phyloP scores from a whole-genome alignment of 306 rosid genomes.

The Quercus bicolor region DNA sequence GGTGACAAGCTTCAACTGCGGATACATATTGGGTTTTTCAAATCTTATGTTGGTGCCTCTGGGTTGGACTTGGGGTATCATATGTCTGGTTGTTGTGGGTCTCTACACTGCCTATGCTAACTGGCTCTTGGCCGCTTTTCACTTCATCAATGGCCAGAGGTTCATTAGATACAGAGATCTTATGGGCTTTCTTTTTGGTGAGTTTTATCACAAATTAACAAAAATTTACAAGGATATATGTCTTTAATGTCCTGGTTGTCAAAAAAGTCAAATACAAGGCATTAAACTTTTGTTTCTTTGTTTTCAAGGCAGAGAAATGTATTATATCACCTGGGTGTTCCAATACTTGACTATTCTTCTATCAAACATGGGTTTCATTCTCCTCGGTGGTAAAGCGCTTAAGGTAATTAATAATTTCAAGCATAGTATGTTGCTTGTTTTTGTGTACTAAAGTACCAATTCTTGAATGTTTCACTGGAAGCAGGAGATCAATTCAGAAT shows the following conservation, averaged over 20 bases:
- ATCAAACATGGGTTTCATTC: constrained; percentile 56
- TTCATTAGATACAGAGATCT: constrained; percentile 70
- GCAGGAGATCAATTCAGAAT: constrained; percentile 50
- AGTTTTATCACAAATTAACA: not conserved
- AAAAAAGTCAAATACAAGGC: not conserved
- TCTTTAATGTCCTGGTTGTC: not conserved
- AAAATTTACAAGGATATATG: not conserved
- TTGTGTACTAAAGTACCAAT: not conserved
- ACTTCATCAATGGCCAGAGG: constrained; percentile 48
- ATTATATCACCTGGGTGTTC: constrained; percentile 43
- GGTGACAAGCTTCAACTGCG: constrained; percentile 50
- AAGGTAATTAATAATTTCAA: constrained; percentile 24
- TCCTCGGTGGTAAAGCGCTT: constrained; percentile 59
- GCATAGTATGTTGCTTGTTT: not conserved
- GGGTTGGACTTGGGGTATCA: constrained; percentile 61
- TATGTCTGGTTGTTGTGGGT: constrained; percentile 45
- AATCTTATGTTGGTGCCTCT: constrained; percentile 49
- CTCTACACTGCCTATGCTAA: constrained; percentile 56
- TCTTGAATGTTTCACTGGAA: not conserved
- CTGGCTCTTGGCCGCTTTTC: constrained; percentile 63
- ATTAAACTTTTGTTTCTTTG: not conserved
- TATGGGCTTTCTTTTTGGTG: constrained; percentile 51
- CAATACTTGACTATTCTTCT: constrained; percentile 52
- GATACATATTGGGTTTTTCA: constrained; percentile 50
- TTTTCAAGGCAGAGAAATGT: constrained; percentile 39